Percentiles rank a stretch among this genome's conserved stretches.
These are phyloP conservation scores for Erythrophleum fordii DNA, from an alignment of 306 rosid genomes.

Conservation along the genomic window DNA sequence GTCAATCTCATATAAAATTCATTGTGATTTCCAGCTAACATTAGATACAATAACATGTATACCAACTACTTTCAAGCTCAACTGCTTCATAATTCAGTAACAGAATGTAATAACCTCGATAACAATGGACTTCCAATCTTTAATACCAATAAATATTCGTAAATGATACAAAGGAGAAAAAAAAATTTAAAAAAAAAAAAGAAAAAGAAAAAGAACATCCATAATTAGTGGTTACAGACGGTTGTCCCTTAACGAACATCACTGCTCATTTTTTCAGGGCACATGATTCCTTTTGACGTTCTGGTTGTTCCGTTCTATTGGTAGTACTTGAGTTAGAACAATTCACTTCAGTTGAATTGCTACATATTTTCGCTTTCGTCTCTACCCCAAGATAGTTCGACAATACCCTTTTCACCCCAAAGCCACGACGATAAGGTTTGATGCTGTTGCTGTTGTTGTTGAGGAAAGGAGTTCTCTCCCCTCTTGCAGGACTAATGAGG, in stretches of 20 bases:
- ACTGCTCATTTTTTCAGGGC: background rate
- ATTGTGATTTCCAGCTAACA: constrained; percentile 21
- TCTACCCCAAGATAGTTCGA: constrained; percentile 94
- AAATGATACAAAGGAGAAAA: constrained; percentile 22
- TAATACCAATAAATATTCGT: constrained; percentile 25
- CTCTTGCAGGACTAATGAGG: constrained; percentile 77
- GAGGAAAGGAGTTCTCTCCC: constrained; percentile 87
- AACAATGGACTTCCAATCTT: constrained; percentile 19
- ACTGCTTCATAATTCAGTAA: constrained; percentile 26
- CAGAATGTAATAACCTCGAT: constrained; percentile 16
- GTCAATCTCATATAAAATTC: constrained; percentile 4
- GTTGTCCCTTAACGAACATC: background rate
- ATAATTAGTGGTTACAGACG: background rate
- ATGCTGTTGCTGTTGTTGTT: constrained; percentile 38
- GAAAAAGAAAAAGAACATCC: background rate
- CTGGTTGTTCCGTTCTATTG: constrained; percentile 27
- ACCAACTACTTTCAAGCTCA: constrained; percentile 25
- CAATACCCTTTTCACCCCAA: constrained; percentile 86
- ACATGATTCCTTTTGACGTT: constrained; percentile 24
- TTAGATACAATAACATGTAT: constrained; percentile 28
- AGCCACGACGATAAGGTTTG: constrained; percentile 71
- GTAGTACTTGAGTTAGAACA: constrained; percentile 28
- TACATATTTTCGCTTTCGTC: constrained; percentile 62
- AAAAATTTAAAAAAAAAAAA: too few species aligned
- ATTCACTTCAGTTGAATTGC: constrained; percentile 59